phyloP scores from a whole-genome alignment of 139 green algal genomes.

The Tetradesmus obliquus region DNA sequence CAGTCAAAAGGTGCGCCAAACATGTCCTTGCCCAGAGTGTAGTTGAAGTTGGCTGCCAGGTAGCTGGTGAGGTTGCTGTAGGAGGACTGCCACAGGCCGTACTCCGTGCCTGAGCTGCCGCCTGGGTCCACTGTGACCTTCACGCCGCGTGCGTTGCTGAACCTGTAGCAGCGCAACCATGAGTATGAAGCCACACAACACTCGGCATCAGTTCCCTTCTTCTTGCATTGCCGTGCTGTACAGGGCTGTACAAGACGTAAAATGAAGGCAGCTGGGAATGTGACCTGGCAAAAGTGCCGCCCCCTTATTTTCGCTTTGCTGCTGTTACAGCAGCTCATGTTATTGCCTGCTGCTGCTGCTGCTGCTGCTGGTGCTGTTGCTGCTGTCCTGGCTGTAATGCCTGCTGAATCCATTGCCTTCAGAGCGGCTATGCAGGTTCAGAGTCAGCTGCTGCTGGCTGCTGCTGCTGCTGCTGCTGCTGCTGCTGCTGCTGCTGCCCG shows the following conservation, averaged over 20 bases:
- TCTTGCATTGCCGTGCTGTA: no score
- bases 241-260: no score
- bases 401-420: no score
- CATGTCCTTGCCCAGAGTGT: slow-evolving; percentile 37
- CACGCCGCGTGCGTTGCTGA: slow-evolving; percentile 18
- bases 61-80: slow-evolving; percentile 32
- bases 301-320: no score
- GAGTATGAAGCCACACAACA: neutral
- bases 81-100: slow-evolving; percentile 7
- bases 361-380: neutral
- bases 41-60: neutral
- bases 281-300: no score
- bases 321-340: no score
- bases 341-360: neutral
- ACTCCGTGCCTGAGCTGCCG: slow-evolving; percentile 22
- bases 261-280: no score
- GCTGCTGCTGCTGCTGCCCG: neutral
- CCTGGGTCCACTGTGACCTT: slow-evolving; percentile 3
- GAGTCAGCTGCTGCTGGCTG: neutral
- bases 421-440: no score
- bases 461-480: neutral
- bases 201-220: neutral
- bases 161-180: slow-evolving; percentile 5
- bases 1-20: slow-evolving; percentile 43
- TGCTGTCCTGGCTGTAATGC: neutral